A percentile compares a stretch with the other conserved stretches of the same genome.
Evolutionary conservation across 1,284 basidiomycete species (phyloP).

Genomic region (Heterobasidion occidentale): DNA sequence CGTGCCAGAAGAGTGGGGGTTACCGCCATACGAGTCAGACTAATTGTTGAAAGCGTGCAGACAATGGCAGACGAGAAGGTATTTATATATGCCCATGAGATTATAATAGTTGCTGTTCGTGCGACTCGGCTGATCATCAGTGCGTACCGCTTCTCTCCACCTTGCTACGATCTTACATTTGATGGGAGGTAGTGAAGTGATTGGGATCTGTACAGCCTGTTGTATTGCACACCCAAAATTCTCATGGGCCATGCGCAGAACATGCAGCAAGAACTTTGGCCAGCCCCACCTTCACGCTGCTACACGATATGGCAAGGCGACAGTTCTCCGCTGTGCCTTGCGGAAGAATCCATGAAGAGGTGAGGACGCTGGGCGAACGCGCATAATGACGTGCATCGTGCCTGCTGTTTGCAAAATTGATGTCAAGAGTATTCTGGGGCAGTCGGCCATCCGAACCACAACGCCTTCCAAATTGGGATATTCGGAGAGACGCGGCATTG

Average conservation of each 20-base stretch:
- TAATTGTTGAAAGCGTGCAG: background rate
- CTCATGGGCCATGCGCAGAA: background rate
- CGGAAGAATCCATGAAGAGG: too few species aligned
- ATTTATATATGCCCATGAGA: background rate
- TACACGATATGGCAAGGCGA: too few species aligned
- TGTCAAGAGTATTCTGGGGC: too few species aligned
- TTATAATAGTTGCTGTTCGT: background rate
- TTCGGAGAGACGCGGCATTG: background rate
- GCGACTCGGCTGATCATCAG: too few species aligned
- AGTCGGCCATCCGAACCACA: background rate
- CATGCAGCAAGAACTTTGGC: background rate
- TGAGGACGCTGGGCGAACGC: too few species aligned
- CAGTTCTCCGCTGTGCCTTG: too few species aligned
- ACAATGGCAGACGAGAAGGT: background rate
- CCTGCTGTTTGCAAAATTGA: too few species aligned
- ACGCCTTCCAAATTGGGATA: background rate
- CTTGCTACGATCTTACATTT: too few species aligned
- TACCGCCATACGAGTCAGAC: constrained; percentile 43
- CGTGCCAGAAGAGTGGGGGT: constrained; percentile 66
- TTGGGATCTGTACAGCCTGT: background rate
- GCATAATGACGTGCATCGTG: too few species aligned
- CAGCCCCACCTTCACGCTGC: too few species aligned
- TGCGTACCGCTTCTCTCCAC: too few species aligned
- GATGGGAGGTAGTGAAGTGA: background rate
- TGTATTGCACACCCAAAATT: background rate